Base-by-base conservation (phyloP, 495 filamentous ascomycete species). In the Hamigera avellanea region DNA sequence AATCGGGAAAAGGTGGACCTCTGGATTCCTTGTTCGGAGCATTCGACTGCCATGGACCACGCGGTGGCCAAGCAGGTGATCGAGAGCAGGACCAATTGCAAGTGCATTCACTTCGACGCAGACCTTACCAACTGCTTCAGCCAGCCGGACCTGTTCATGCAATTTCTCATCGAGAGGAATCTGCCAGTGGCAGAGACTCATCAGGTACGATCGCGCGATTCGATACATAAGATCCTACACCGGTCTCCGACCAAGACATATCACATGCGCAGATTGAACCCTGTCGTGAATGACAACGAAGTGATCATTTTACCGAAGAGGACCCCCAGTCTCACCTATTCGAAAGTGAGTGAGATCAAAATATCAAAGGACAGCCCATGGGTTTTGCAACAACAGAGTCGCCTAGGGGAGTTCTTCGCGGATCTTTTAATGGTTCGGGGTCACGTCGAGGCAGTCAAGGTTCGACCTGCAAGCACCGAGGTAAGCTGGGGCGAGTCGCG, bases 21-120 rank as follows among this genome's bases (percentile, higher is more conserved):
- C 0, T 89, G 83, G 83, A 70, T 88, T 10, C 75, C 70, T 28
- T 84, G 79, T 44, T 82, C 80, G 0, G 72, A 70, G 7, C 71
- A 75, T 6, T 63, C 67, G 12, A 67, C 62, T 1, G 70, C 71
- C 4, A 43, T 77, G 6, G 73, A 80, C 45, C 81, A 86, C 52
- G 80, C 70, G 0, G 48, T 67, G 14, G 79, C 78, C 2, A 78
- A 76, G 43, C 67, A 78, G 32, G 56, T 60, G 1, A 60, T 86
- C 14, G 77, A 83, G 44, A 53, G 52, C 9, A 52, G 65, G 14
- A 79, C 75, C 0, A 33, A 39, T 3, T 85, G 80, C 48, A 72
- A 57, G 42, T 75, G 70, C 16, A 67, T 89, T 8, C 70, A 82
- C 33, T 65, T 73, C 32, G 59, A 69, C 28, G 45, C 58, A 2